phyloP scores from a whole-genome alignment of 306 rosid genomes.

The Rosa chinensis region DNA sequence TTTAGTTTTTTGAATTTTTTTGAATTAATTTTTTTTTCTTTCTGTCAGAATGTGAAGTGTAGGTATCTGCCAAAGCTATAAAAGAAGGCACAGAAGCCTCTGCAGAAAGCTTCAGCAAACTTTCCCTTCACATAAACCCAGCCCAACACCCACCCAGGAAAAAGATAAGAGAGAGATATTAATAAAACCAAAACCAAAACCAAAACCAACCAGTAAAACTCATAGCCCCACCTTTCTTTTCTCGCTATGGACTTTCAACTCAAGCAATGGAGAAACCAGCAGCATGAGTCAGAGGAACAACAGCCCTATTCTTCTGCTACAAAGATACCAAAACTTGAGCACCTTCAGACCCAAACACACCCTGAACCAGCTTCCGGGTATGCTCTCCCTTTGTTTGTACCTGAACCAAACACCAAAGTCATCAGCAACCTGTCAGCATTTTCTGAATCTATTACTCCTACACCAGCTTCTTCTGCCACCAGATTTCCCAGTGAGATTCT shows the following conservation, averaged over 20 bases:
- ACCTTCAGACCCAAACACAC: conserved; percentile 51
- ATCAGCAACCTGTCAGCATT: conserved; percentile 52
- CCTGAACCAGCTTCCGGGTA: conserved; percentile 37
- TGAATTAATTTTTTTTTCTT: not conserved
- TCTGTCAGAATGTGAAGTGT: conserved; percentile 50
- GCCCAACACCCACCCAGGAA: conserved; percentile 20
- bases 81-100: conserved; percentile 41
- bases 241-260: conserved; percentile 77
- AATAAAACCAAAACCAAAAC: conserved; percentile 11
- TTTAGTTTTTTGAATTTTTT: conserved; percentile 13
- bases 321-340: conserved; percentile 75
- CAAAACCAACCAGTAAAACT: conserved; percentile 9
- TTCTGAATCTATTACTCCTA: conserved; percentile 42
- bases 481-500: conserved; percentile 62
- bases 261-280: conserved; percentile 84
- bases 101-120: conserved; percentile 36
- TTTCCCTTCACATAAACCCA: conserved; percentile 44
- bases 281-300: conserved; percentile 78
- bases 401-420: conserved; percentile 61
- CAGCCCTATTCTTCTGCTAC: conserved; percentile 51
- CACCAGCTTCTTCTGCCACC: conserved; percentile 29
- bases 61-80: conserved; percentile 51
- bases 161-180: not conserved
- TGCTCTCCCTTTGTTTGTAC: conserved; percentile 70
- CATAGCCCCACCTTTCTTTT: conserved; percentile 27